Evolutionary conservation across 345 rosid genomes (phyloP), one percentile per base, ranked within the genome.

Genomic region (Eucalyptus tenuipes): DNA sequence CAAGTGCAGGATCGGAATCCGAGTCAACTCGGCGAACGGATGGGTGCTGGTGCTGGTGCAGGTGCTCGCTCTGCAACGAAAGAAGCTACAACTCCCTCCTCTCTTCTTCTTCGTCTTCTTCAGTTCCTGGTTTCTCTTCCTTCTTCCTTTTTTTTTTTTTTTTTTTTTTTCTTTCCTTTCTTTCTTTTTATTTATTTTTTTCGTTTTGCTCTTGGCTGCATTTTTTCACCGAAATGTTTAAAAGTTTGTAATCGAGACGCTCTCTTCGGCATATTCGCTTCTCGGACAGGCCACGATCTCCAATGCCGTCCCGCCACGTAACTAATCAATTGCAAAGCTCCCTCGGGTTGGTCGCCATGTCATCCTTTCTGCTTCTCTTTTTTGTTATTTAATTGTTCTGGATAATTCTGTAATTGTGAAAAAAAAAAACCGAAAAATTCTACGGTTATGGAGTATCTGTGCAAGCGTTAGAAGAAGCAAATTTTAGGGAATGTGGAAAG

Each of bases 91-190:
- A 4, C 79, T 31, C 42, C 22, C 79, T 31, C 79, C 79, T 29
- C 71, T 68, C 79, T 18, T 16, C 24, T 8, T 16, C 79, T 8
- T 16, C 42, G 13, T 5, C 66, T 57, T 25, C 79, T 68, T 68
- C 79, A 16, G 79, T 31, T 68, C 8, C 79, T 31, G 12, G 8
- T 68, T 68, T 16, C 79, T 68, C 79, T 31, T 68, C 79, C 15
- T 47, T 66, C 22, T n/a, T 66, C 22, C 22, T 66, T 66, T 37
- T 15, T n/a, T 9, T 7, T 4, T 66, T 37, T 15, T n/a, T 9
- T 7, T 4, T n/a, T 7, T 7, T 4, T 15, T 7, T 14, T 0
- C 6, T 13, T 29, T 13, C 14, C 7, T 61, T 37, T 11, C 1
- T 4, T 9, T 27, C 11, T 14, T 2, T 25, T 10, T 57, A 48